Evolutionary conservation across 2,329 filamentous ascomycete genomes (phyloP).

Genomic region (Cladophialophora exuberans): DNA sequence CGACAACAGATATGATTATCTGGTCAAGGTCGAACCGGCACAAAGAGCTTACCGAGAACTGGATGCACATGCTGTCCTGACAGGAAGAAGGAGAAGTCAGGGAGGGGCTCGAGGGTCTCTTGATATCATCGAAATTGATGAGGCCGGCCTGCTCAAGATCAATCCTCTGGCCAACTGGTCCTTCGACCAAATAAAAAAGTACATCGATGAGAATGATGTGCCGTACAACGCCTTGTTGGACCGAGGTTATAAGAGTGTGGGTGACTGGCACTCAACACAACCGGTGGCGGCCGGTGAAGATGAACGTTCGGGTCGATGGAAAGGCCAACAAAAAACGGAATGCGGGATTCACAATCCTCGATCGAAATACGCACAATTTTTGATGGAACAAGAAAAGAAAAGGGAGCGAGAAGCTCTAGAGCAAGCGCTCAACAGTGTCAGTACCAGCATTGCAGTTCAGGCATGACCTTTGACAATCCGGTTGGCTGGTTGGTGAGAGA

Average conservation of each 20-base stretch:
- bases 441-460: constrained; percentile 23
- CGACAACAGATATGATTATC: constrained; percentile 90
- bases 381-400: constrained; percentile 73
- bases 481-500: too few relatives aligned
- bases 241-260: constrained; percentile 94
- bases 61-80: constrained; percentile 86
- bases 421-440: constrained; percentile 42
- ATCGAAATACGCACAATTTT: constrained; percentile 85
- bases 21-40: constrained; percentile 96
- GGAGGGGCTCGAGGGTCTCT: constrained; percentile 89
- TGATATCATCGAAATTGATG: constrained; percentile 90
- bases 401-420: constrained; percentile 60
- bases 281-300: constrained; percentile 91
- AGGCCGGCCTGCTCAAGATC: constrained; percentile 91
- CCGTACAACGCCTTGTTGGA: constrained; percentile 93
- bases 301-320: constrained; percentile 95
- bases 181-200: constrained; percentile 85
- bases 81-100: constrained; percentile 87
- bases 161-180: constrained; percentile 95
- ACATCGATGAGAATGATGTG: constrained; percentile 82
- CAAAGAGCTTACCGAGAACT: constrained; percentile 88
- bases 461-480: background rate
- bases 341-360: constrained; percentile 99
- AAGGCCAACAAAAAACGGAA: constrained; percentile 93
- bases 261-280: constrained; percentile 96